Conservation (phyloP, 768 basidiomycete species). For the Strobilomyces echinocephalus region DNA sequence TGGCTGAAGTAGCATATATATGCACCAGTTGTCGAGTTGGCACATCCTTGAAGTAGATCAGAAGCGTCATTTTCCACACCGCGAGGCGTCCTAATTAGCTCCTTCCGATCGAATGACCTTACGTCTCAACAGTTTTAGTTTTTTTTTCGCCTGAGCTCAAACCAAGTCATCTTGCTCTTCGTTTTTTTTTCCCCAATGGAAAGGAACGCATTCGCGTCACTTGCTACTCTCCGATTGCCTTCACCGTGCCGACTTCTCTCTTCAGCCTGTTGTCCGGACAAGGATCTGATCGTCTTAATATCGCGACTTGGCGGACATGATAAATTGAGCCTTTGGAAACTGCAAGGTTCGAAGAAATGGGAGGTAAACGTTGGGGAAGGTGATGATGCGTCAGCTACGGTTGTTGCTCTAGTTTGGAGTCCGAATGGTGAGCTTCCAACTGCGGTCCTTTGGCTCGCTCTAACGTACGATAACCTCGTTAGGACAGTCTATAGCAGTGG, state of each 20-base stretch:
- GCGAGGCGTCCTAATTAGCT: conserved; percentile 22
- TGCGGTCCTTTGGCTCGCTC: background rate
- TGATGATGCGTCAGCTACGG: conserved; percentile 40
- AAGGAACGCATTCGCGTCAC: conserved; percentile 45
- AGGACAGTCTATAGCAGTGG: conserved; percentile 70
- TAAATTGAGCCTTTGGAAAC: conserved; percentile 74
- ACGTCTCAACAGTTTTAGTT: background rate
- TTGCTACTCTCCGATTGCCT: conserved; percentile 55
- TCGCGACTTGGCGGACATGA: conserved; percentile 65
- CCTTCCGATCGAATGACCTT: conserved; percentile 14
- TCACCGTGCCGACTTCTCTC: conserved; percentile 52
- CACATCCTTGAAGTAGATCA: conserved; percentile 11
- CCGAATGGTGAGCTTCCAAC: conserved; percentile 57
- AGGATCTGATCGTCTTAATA: conserved; percentile 68
- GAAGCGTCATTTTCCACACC: conserved; percentile 23
- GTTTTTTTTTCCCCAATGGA: conserved; percentile 30
- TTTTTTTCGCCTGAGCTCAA: conserved; percentile 9
- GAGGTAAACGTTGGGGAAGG: conserved; percentile 62
- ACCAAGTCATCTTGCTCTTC: background rate
- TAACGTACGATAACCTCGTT: conserved; percentile 6
- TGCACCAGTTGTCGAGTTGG: too few species aligned
- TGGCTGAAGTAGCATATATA: background rate
- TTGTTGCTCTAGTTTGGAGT: conserved; percentile 71
- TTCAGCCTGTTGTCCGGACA: conserved; percentile 79
- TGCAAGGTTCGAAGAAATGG: conserved; percentile 77